Evolutionary conservation across 2,329 filamentous ascomycete genomes (phyloP).

Genomic region (Laburnicola sp.): DNA sequence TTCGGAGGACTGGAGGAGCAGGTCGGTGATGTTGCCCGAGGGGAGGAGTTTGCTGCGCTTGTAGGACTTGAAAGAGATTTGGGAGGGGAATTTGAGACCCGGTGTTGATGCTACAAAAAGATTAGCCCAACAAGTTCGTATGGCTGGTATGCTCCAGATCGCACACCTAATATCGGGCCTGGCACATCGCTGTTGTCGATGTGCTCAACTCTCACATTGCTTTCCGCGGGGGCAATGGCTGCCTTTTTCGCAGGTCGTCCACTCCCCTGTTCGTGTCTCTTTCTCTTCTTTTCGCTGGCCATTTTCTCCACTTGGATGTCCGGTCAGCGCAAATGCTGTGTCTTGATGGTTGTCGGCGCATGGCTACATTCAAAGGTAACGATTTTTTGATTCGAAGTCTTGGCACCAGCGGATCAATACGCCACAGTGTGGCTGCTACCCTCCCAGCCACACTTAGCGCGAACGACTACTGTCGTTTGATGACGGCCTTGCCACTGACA

Average conservation of each 20-base stretch:
- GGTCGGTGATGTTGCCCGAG: slow-evolving; percentile 43
- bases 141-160: neutral
- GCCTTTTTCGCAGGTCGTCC: slow-evolving; percentile 50
- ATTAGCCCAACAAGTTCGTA: slow-evolving; percentile 1
- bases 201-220: slow-evolving; percentile 50
- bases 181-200: slow-evolving; percentile 53
- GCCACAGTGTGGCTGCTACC: slow-evolving; percentile 9
- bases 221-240: slow-evolving; percentile 44
- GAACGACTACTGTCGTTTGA: slow-evolving; percentile 1
- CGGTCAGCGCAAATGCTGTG: slow-evolving; percentile 4
- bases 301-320: slow-evolving; percentile 11
- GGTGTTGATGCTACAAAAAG: slow-evolving; percentile 44
- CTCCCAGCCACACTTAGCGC: slow-evolving; percentile 1
- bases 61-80: slow-evolving; percentile 56
- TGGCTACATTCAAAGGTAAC: slow-evolving; percentile 1
- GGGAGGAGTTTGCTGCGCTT: slow-evolving; percentile 39
- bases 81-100: slow-evolving; percentile 46
- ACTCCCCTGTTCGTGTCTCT: slow-evolving; percentile 36
- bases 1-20: slow-evolving; percentile 63
- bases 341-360: slow-evolving; percentile 6
- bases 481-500: too few species aligned
- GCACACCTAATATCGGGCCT: slow-evolving; percentile 55
- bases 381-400: slow-evolving; percentile 34
- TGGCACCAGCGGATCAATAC: slow-evolving; percentile 13
- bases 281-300: slow-evolving; percentile 46